Base-by-base conservation (phyloP, 305 asterid genomes). In the Fraxinus sp. region DNA sequence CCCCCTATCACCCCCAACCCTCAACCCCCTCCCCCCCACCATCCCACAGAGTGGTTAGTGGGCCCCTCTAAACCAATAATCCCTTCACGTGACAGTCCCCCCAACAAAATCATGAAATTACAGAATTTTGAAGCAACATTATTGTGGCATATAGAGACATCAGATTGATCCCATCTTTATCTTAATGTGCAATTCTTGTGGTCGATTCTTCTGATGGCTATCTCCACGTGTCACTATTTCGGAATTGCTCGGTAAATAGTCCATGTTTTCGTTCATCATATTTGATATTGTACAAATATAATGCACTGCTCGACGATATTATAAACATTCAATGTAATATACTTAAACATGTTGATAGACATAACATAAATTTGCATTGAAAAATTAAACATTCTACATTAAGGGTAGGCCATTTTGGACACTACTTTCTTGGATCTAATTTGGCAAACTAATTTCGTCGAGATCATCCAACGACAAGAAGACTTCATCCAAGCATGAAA, bases 401-500 rank as follows among this genome's bases (percentile, higher is more conserved):
- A 16, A 68, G 37, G 9, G 22, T 68, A 13, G 7, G 39, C 39
- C 74, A 0, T 28, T 24, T 28, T 68, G 74, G 74, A 11, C 18
- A 37, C 74, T 57, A 57, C 36, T 22, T 24, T 4, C 18, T 76
- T 49, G 64, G 1, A 77, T 20, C 79, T 85, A 81, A 24, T 85
- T 77, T 13, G 90, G 90, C 85, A 87, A 82, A 49, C 90, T 86
- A 85, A 88, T 88, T 36, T 90, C 92, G 8, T 90, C 92, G 71
- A 90, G 85, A 90, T 90, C 92, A 80, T 90, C 91, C 79, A 90
- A 75, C 18, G 92, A 90, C 64, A 90, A 80, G 82, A 86, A 90
- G 76, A 90, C 91, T 82, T 90, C 92, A 84, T 90, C 92, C 86
- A 90, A 73, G 82, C 91, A 90, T 72, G 92, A 90, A 35, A 90